These are phyloP conservation scores for Coniochaeta pulveracea DNA, from an alignment of 2,329 filamentous ascomycete genomes.

Conservation along the genomic window DNA sequence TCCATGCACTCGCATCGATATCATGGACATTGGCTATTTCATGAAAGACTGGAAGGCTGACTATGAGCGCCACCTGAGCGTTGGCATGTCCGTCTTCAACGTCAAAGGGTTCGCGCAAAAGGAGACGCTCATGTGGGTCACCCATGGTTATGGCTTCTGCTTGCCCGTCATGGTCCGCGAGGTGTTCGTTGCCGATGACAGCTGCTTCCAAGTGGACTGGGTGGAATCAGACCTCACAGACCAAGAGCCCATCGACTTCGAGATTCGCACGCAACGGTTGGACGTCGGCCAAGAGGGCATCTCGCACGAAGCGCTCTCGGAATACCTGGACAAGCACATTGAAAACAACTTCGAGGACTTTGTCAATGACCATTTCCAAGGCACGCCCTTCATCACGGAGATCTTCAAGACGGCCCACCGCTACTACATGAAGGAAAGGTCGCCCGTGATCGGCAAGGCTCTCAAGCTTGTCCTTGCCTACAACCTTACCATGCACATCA, in stretches of 20 bases:
- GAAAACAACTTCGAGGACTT: constrained; percentile 87
- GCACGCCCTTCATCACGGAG: constrained; percentile 88
- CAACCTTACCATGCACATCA: constrained; percentile 89
- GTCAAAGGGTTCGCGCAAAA: constrained; percentile 73
- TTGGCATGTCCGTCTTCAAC: constrained; percentile 84
- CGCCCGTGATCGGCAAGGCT: constrained; percentile 85
- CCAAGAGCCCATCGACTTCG: constrained; percentile 68
- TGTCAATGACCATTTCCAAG: constrained; percentile 92
- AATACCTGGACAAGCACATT: constrained; percentile 92
- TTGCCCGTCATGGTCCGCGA: constrained; percentile 89
- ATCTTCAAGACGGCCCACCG: constrained; percentile 93
- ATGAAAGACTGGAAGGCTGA: constrained; percentile 99
- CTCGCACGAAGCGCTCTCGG: constrained; percentile 66
- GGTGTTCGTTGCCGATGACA: constrained; percentile 83
- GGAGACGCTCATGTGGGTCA: constrained; percentile 75
- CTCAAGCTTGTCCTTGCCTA: constrained; percentile 92
- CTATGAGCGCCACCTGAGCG: constrained; percentile 79
- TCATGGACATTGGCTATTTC: constrained; percentile 97
- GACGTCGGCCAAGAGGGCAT: constrained; percentile 86
- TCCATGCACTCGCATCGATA: constrained; percentile 93
- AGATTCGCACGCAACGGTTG: constrained; percentile 77
- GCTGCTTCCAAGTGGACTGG: constrained; percentile 91
- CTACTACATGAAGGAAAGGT: constrained; percentile 80
- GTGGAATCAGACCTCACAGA: constrained; percentile 62
- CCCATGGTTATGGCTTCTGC: constrained; percentile 89